These are phyloP conservation scores for Leucocoprinus leucothites DNA, from an alignment of 768 basidiomycete genomes.

Conservation along the genomic window DNA sequence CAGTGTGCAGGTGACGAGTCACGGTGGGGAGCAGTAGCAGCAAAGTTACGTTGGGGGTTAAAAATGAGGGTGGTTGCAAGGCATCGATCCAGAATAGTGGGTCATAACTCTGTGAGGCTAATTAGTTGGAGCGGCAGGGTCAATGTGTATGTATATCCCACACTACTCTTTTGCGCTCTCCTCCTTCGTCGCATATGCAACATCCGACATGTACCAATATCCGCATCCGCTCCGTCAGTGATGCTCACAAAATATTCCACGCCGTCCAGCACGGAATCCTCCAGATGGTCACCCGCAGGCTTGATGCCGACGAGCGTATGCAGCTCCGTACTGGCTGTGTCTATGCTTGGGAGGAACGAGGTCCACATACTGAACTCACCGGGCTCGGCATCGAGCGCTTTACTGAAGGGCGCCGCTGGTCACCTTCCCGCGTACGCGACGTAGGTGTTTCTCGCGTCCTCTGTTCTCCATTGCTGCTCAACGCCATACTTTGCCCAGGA, in stretches of 20 bases:
- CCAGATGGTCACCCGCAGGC: conserved; percentile 70
- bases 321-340: conserved; percentile 51
- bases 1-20: too few species aligned
- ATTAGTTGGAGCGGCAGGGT: conserved; percentile 6
- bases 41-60: too few species aligned
- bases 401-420: conserved; percentile 83
- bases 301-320: conserved; percentile 73
- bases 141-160: conserved; percentile 12
- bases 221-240: conserved; percentile 73
- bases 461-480: conserved; percentile 7
- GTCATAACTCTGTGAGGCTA: too few species aligned
- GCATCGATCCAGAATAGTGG: too few species aligned
- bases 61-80: too few species aligned
- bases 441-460: conserved; percentile 38
- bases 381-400: conserved; percentile 83
- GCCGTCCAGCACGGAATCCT: conserved; percentile 62
- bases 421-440: conserved; percentile 79
- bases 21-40: too few species aligned
- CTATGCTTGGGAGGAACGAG: conserved; percentile 76
- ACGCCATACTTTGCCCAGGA: conserved; percentile 43
- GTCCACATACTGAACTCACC: conserved; percentile 69
- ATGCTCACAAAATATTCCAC: conserved; percentile 80
- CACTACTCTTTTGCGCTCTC: conserved; percentile 12
- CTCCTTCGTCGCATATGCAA: conserved; percentile 45
- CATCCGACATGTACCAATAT: conserved; percentile 69